Percentiles rank a stretch among this genome's conserved stretches.
Conservation (phyloP, 2,329 filamentous ascomycete species). For the Trichoderma koningii region DNA sequence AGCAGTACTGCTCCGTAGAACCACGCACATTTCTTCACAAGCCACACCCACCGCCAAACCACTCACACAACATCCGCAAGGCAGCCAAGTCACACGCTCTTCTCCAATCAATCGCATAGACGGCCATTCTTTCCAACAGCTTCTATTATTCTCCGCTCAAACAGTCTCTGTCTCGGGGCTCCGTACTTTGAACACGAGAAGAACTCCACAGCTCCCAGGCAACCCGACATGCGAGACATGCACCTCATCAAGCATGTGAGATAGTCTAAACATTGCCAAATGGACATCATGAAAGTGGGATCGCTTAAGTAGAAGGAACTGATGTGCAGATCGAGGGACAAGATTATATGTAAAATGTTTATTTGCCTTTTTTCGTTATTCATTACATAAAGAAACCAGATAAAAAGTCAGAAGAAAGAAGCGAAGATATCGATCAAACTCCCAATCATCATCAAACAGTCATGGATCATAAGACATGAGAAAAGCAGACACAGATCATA, state of each 20-base stretch:
- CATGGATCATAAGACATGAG: conserved; percentile 24
- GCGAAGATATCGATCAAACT: conserved; percentile 23
- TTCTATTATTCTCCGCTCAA: conserved; percentile 25
- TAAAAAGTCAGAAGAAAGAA: not conserved
- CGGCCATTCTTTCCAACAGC: conserved; percentile 9
- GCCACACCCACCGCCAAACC: too few species aligned
- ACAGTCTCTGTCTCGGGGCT: not conserved
- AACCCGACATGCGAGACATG: conserved; percentile 23
- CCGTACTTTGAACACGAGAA: conserved; percentile 22
- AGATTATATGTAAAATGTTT: conserved; percentile 1
- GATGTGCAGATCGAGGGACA: not conserved
- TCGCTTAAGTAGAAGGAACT: too few species aligned
- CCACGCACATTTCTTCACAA: not conserved
- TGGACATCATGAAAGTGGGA: too few species aligned
- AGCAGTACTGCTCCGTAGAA: too few species aligned
- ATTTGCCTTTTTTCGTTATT: conserved; percentile 26
- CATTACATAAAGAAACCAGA: conserved; percentile 17
- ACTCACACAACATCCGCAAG: not conserved
- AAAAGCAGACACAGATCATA: conserved; percentile 14
- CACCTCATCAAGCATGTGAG: not conserved
- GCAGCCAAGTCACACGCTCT: not conserved
- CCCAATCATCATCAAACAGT: conserved; percentile 23
- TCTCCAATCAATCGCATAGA: too few species aligned
- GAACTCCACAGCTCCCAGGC: conserved; percentile 32
- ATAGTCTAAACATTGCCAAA: too few species aligned